phyloP scores from a whole-genome alignment of 2,329 filamentous ascomycete genomes.

The Fusarium coffeatum region DNA sequence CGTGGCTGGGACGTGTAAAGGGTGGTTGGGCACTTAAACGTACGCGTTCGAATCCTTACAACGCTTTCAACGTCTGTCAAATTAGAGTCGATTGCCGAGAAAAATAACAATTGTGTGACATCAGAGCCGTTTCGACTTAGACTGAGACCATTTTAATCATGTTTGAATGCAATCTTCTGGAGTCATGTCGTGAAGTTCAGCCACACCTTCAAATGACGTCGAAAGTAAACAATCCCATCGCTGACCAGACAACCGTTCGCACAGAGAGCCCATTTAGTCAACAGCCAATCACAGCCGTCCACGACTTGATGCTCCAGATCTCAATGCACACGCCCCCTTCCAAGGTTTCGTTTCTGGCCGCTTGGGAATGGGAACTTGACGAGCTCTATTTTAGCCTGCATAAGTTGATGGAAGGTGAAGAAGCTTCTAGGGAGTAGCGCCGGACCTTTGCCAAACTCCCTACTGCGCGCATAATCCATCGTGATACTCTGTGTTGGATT shows the following conservation, averaged over 20 bases:
- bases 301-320: conserved; percentile 31
- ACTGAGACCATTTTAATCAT: neutral
- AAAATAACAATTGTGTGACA: neutral
- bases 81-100: neutral
- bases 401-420: neutral
- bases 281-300: conserved; percentile 34
- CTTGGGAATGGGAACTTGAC: conserved; percentile 10
- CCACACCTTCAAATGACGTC: conserved; percentile 47
- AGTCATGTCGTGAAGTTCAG: neutral
- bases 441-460: neutral
- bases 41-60: conserved; percentile 8
- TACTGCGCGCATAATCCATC: neutral
- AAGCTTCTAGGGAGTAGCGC: conserved; percentile 16
- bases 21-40: conserved; percentile 39
- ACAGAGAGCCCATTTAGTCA: neutral
- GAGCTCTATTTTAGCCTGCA: conserved; percentile 18
- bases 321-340: conserved; percentile 27
- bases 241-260: conserved; percentile 46
- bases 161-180: neutral
- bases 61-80: neutral
- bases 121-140: neutral
- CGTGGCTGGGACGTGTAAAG: conserved; percentile 44
- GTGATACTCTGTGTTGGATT: conserved; percentile 3
- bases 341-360: conserved; percentile 15
- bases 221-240: conserved; percentile 46